These are phyloP conservation scores for Paramyrothecium sp. DNA, from an alignment of 2,329 filamentous ascomycete species.

Conservation along the genomic window DNA sequence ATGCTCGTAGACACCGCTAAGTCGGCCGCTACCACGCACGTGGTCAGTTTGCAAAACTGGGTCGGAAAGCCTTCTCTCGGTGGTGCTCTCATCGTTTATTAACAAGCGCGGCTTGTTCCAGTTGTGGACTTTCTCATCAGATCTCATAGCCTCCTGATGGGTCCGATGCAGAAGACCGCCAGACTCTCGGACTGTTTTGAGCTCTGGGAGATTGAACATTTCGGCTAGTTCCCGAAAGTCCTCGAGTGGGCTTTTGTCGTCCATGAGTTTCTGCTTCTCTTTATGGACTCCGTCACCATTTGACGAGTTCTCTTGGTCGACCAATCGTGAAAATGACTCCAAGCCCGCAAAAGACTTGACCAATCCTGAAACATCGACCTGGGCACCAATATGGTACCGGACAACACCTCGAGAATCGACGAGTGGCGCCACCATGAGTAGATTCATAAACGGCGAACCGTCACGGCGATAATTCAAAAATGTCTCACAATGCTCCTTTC, in stretches of 20 bases:
- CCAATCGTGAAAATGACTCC: slow-evolving; percentile 55
- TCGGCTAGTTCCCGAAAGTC: slow-evolving; percentile 66
- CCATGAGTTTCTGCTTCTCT: neutral
- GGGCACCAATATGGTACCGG: slow-evolving; percentile 69
- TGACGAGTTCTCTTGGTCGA: slow-evolving; percentile 23
- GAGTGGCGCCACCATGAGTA: slow-evolving; percentile 71
- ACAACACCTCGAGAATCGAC: slow-evolving; percentile 65
- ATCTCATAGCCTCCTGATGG: slow-evolving; percentile 27
- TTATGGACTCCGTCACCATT: slow-evolving; percentile 8
- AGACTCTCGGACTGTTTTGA: slow-evolving; percentile 60
- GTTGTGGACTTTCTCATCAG: slow-evolving; percentile 37
- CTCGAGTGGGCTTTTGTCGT: slow-evolving; percentile 40
- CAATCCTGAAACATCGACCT: slow-evolving; percentile 69
- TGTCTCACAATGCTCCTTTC: slow-evolving; percentile 71
- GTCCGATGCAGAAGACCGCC: slow-evolving; percentile 61
- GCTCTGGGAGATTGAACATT: slow-evolving; percentile 67
- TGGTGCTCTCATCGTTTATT: slow-evolving; percentile 32
- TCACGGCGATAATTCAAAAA: slow-evolving; percentile 78
- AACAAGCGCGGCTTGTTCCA: slow-evolving; percentile 40
- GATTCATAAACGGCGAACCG: slow-evolving; percentile 74
- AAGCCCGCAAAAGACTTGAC: slow-evolving; percentile 66
- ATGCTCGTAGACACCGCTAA: slow-evolving; percentile 42
- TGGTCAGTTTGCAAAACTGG: slow-evolving; percentile 12
- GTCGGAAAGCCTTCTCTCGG: slow-evolving; percentile 15
- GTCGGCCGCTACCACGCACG: slow-evolving; percentile 18